Percentiles rank a stretch among this genome's conserved stretches.
Conservation (phyloP, 2,329 filamentous ascomycete species). For the Aspergillus pseudoglaucus region DNA sequence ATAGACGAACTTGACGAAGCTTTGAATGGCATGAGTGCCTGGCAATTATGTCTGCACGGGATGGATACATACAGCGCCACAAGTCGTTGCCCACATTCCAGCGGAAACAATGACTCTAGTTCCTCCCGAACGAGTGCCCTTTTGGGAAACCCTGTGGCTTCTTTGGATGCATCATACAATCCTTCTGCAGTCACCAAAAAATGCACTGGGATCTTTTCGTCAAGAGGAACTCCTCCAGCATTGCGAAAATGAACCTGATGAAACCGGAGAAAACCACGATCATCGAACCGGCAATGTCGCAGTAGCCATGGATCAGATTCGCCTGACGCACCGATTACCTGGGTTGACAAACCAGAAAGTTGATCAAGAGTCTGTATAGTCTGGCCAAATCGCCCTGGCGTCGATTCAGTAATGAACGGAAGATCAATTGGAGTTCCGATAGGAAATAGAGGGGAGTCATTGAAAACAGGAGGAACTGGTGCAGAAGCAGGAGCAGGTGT, state of each 20-base stretch:
- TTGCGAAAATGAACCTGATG: conserved; percentile 24
- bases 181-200: conserved; percentile 10
- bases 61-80: conserved; percentile 8
- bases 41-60: background rate
- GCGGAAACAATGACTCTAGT: conserved; percentile 6
- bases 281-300: conserved; percentile 24
- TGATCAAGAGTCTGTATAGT: conserved; percentile 18
- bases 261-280: conserved; percentile 19
- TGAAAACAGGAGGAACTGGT: background rate
- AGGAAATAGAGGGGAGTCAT: background rate
- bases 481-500: background rate
- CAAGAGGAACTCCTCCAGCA: conserved; percentile 22
- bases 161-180: conserved; percentile 7
- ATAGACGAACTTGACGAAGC: conserved; percentile 17
- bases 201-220: conserved; percentile 22
- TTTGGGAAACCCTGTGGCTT: conserved; percentile 4
- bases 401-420: background rate
- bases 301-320: conserved; percentile 30
- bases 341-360: conserved; percentile 15
- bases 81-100: conserved; percentile 7
- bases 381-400: conserved; percentile 1
- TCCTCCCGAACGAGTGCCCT: conserved; percentile 1
- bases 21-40: background rate
- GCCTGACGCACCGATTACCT: conserved; percentile 22
- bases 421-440: background rate